Conservation (phyloP, 805 yeast species). For the Saturnispora halmiae region DNA sequence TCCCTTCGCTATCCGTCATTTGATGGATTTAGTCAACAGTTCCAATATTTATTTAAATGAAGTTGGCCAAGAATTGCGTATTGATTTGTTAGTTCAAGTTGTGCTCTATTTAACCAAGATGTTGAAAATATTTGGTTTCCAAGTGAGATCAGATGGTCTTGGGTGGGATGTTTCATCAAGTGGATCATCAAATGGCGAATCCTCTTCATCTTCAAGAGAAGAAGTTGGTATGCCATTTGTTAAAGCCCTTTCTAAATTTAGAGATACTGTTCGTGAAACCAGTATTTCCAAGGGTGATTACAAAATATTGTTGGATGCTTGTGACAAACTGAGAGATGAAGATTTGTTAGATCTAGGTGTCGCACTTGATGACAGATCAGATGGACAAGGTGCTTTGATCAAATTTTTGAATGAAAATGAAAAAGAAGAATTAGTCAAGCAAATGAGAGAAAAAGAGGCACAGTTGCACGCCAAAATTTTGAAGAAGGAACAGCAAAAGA, state of each 20-base stretch:
- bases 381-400: conserved; percentile 68
- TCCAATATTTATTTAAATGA: conserved; percentile 63
- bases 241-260: conserved; percentile 63
- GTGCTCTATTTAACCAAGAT: conserved; percentile 66
- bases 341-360: conserved; percentile 71
- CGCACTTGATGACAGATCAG: conserved; percentile 79
- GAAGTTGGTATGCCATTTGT: conserved; percentile 74
- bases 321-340: conserved; percentile 65
- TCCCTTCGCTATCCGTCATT: conserved; percentile 57
- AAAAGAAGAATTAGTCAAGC: conserved; percentile 49
- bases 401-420: conserved; percentile 71
- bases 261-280: conserved; percentile 68
- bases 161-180: conserved; percentile 63
- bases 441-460: conserved; percentile 51
- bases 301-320: conserved; percentile 49
- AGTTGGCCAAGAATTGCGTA: conserved; percentile 41
- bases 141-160: conserved; percentile 52
- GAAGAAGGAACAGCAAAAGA: conserved; percentile 53
- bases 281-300: conserved; percentile 57
- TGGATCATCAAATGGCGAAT: background rate
- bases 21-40: conserved; percentile 61
- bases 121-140: conserved; percentile 67
- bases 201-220: conserved; percentile 35
- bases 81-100: conserved; percentile 58
- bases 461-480: conserved; percentile 29